Conservation (phyloP, 2,329 filamentous ascomycete species). For the Massarina eburnea region DNA sequence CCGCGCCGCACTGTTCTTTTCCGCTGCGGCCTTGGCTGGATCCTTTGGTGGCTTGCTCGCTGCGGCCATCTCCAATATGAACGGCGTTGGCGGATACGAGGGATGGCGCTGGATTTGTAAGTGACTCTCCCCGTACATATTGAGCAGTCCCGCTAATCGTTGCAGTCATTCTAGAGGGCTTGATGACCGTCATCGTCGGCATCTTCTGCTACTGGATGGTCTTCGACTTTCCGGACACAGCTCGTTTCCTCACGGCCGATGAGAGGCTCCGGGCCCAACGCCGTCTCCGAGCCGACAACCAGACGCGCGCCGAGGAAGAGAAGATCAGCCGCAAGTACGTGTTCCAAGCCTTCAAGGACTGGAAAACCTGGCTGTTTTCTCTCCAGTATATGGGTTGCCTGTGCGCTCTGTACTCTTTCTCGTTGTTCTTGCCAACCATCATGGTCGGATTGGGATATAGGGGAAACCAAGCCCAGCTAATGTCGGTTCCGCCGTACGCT, state of each 20-base stretch:
- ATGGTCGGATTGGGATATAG: conserved; percentile 54
- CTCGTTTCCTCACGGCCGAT: conserved; percentile 56
- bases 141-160: conserved; percentile 8
- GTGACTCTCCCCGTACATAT: conserved; percentile 2
- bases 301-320: conserved; percentile 62
- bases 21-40: conserved; percentile 59
- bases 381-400: conserved; percentile 66
- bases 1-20: conserved; percentile 62
- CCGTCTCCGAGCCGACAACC: conserved; percentile 68
- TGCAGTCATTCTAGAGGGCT: conserved; percentile 39
- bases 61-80: conserved; percentile 61
- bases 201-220: conserved; percentile 58
- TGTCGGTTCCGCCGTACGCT: conserved; percentile 77
- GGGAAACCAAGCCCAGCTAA: conserved; percentile 66
- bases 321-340: conserved; percentile 40
- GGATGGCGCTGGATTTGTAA: conserved; percentile 45
- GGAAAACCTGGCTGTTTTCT: conserved; percentile 55
- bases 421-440: conserved; percentile 51
- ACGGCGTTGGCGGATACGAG: conserved; percentile 53
- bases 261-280: conserved; percentile 60
- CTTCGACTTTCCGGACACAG: conserved; percentile 64
- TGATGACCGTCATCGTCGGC: conserved; percentile 41
- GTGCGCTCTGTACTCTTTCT: conserved; percentile 43
- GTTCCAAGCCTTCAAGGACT: conserved; percentile 49
- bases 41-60: conserved; percentile 64